Evolutionary conservation across 345 rosid genomes (phyloP).

Genomic region (Melaleuca alternifolia): DNA sequence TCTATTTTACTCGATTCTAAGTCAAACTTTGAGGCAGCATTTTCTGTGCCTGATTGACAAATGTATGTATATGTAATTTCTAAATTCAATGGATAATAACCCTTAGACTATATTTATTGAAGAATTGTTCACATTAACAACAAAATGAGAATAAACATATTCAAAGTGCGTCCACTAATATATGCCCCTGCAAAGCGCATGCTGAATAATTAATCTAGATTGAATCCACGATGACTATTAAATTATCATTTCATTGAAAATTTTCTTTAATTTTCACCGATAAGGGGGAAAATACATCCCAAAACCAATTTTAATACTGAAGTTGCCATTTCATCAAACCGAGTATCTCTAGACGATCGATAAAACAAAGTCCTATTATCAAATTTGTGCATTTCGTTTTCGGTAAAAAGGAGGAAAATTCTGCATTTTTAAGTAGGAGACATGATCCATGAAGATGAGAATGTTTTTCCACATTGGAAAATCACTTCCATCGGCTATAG

Average conservation of each 20-base stretch:
- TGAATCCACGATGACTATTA: not conserved
- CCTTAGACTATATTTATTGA: not conserved
- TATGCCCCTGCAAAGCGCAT: not conserved
- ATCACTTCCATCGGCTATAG: not conserved
- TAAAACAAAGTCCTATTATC: not conserved
- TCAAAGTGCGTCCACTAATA: not conserved
- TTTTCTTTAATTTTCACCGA: not conserved
- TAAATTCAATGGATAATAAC: not conserved
- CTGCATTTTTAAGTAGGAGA: not conserved
- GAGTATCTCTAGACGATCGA: not conserved
- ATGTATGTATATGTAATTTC: too few species aligned
- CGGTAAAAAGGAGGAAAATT: not conserved
- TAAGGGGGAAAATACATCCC: not conserved
- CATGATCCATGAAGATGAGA: not conserved
- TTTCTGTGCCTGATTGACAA: too few species aligned
- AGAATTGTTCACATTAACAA: not conserved
- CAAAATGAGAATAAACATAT: not conserved
- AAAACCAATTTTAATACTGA: not conserved
- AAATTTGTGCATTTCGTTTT: not conserved
- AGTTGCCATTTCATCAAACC: not conserved
- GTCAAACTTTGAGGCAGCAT: too few species aligned
- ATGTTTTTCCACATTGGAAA: not conserved
- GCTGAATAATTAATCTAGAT: not conserved
- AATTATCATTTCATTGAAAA: not conserved
- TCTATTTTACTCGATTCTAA: too few species aligned